These are phyloP conservation scores for Pleurotus sapidus DNA, from an alignment of 768 basidiomycete species.

Conservation along the genomic window DNA sequence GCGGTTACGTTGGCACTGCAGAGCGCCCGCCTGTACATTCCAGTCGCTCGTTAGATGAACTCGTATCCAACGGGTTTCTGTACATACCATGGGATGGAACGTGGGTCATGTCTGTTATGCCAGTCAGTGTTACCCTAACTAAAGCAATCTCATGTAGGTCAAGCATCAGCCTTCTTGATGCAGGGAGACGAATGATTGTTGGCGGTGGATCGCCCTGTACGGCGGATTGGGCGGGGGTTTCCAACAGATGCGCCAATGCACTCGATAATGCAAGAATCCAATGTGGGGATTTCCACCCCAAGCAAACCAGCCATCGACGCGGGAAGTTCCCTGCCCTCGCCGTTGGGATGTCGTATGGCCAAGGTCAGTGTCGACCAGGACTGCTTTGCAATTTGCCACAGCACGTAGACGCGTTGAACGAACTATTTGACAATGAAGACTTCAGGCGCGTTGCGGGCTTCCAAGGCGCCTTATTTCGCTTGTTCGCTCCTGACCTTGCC, in stretches of 20 bases:
- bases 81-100: background rate
- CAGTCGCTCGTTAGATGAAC: background rate
- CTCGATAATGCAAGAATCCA: background rate
- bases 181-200: background rate
- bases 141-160: background rate
- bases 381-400: background rate
- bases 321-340: conserved; percentile 17
- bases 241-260: background rate
- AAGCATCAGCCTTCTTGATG: background rate
- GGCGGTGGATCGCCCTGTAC: background rate
- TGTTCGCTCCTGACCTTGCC: conserved; percentile 20
- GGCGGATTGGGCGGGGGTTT: background rate
- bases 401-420: background rate
- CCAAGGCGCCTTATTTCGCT: conserved; percentile 12
- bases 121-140: background rate
- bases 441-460: conserved; percentile 18
- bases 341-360: conserved; percentile 23
- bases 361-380: conserved; percentile 16
- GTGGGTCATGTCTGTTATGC: background rate
- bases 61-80: background rate
- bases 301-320: conserved; percentile 11
- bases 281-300: background rate
- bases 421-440: background rate
- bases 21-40: background rate
- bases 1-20: background rate